These are phyloP conservation scores for Aspergillus biplanus DNA, from an alignment of 495 filamentous ascomycete genomes.

Conservation along the genomic window DNA sequence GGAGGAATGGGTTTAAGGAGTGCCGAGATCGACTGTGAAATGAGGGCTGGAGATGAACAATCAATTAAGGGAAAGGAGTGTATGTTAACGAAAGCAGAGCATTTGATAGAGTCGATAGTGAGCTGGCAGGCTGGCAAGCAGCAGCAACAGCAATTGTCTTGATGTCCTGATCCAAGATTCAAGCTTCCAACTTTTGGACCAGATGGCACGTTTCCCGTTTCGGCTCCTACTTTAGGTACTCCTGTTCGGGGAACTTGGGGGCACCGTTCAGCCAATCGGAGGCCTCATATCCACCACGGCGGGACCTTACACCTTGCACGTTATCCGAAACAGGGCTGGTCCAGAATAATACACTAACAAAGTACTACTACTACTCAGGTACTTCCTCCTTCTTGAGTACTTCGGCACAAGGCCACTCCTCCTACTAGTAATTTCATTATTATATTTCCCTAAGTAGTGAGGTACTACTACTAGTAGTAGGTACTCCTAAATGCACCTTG, in stretches of 20 bases:
- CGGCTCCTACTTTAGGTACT: constrained; percentile 4
- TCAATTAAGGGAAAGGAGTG: not conserved
- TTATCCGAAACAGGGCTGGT: no score
- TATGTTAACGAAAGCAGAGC: constrained; percentile 13
- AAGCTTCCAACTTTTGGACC: constrained; percentile 6
- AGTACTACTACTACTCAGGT: no score
- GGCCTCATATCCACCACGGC: constrained; percentile 31
- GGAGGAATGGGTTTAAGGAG: constrained; percentile 24
- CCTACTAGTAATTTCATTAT: no score
- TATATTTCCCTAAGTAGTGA: no score
- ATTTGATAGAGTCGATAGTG: constrained; percentile 15
- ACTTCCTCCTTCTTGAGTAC: no score
- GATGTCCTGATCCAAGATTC: not conserved
- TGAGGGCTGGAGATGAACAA: constrained; percentile 4
- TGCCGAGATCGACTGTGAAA: not conserved
- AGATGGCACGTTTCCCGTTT: constrained; percentile 21
- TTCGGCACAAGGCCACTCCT: no score
- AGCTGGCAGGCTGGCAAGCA: constrained; percentile 21
- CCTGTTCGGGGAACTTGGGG: constrained; percentile 34
- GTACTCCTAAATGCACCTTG: no score
- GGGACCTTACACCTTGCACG: not conserved
- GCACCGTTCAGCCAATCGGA: constrained; percentile 39
- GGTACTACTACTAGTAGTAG: no score
- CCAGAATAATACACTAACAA: no score
- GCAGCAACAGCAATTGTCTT: constrained; percentile 13